A percentile compares a stretch with the other conserved stretches of the same genome.
These are phyloP conservation scores for Emergomyces orientalis DNA, from an alignment of 2,329 filamentous ascomycete species.

Conservation along the genomic window DNA sequence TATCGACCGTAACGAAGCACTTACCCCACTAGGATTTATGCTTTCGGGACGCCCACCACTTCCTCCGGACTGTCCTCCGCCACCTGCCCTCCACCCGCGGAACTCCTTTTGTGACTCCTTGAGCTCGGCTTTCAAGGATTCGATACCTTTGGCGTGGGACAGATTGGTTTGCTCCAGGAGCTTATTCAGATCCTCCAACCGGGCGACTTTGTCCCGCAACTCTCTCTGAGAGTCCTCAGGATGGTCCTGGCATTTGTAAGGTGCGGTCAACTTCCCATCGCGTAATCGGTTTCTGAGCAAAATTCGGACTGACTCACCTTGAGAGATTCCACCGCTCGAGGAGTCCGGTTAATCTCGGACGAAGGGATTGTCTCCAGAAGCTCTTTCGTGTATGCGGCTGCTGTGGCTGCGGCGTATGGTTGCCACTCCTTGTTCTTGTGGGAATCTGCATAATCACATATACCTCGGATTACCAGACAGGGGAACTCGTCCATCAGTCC, in stretches of 20 bases:
- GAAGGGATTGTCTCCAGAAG: background rate
- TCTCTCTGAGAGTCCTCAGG: background rate
- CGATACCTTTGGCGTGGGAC: background rate
- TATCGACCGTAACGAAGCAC: background rate
- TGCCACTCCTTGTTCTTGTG: conserved; percentile 28
- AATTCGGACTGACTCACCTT: background rate
- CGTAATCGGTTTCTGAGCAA: background rate
- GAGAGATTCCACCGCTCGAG: background rate
- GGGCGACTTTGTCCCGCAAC: background rate
- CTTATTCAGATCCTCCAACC: background rate
- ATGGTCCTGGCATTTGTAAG: background rate
- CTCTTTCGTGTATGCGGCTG: conserved; percentile 13
- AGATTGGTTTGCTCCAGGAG: background rate
- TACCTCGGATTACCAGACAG: conserved; percentile 29
- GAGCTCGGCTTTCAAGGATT: background rate
- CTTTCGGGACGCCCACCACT: background rate
- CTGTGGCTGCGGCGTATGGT: conserved; percentile 8
- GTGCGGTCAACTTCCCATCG: background rate
- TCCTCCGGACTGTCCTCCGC: background rate
- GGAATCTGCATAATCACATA: conserved; percentile 9
- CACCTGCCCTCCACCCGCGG: background rate
- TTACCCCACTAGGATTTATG: background rate
- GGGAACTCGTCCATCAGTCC: conserved; percentile 22
- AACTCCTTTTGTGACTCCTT: background rate
- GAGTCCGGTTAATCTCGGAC: background rate